Percentiles rank a stretch among this genome's conserved stretches.
Evolutionary conservation across 2,329 filamentous ascomycete species (phyloP).

Genomic region (Zymoseptoria pseudotritici): DNA sequence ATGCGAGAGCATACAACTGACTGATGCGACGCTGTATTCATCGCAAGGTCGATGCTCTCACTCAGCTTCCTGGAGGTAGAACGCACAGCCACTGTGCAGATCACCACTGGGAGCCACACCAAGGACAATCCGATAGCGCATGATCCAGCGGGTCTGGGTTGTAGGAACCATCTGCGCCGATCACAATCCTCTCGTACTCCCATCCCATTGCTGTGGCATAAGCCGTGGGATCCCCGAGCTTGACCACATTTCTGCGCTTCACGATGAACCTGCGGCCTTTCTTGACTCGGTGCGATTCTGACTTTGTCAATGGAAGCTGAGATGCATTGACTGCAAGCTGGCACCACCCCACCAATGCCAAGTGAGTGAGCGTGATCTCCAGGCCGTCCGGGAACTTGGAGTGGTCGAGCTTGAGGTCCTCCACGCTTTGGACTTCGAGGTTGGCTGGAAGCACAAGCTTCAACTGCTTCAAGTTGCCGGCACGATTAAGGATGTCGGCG

Average conservation of each 20-base stretch:
- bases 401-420: not conserved
- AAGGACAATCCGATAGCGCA: not conserved
- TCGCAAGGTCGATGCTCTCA: no score
- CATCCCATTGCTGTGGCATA: not conserved
- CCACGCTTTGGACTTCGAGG: not conserved
- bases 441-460: conserved; percentile 1
- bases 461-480: not conserved
- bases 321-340: not conserved
- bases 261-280: not conserved
- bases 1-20: not conserved
- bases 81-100: no score
- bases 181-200: not conserved
- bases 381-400: not conserved
- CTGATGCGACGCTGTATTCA: no score
- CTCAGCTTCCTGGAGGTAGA: no score
- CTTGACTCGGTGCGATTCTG: not conserved
- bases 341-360: not conserved
- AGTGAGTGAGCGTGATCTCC: not conserved
- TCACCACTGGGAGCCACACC: no score
- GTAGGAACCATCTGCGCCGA: not conserved
- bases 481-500: not conserved
- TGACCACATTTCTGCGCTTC: not conserved
- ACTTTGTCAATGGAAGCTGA: not conserved
- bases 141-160: not conserved
- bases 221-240: not conserved